These are phyloP conservation scores for Mortierella claussenii DNA, from an alignment of 192 early-diverging fungal species.

Conservation along the genomic window DNA sequence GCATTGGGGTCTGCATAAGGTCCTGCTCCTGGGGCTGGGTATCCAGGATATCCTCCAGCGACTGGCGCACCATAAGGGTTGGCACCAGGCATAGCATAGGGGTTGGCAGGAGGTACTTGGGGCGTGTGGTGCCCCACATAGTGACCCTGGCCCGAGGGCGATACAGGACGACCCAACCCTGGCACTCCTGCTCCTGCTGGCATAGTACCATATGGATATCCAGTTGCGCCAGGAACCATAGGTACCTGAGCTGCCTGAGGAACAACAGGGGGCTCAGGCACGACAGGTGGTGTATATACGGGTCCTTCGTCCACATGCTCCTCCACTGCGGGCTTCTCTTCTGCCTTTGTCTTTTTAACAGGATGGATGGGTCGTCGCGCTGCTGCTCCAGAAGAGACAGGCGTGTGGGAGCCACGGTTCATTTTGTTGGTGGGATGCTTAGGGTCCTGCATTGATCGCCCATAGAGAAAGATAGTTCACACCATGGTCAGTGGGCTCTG, in stretches of 20 bases:
- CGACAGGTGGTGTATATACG: slow-evolving; percentile 46
- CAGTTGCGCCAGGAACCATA: slow-evolving; percentile 23
- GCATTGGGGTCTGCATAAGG: slow-evolving; percentile 28
- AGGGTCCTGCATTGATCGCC: slow-evolving; percentile 35
- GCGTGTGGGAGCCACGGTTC: slow-evolving; percentile 13
- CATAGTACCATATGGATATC: slow-evolving; percentile 44
- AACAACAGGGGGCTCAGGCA: slow-evolving; percentile 18
- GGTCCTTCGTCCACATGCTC: slow-evolving; percentile 38
- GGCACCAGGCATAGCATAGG: slow-evolving; percentile 15
- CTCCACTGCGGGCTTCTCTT: slow-evolving; percentile 35
- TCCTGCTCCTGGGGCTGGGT: slow-evolving; percentile 21
- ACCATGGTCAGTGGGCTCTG: too few relatives aligned
- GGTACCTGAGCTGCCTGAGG: slow-evolving; percentile 20
- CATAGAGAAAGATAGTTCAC: too few relatives aligned
- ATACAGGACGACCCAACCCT: slow-evolving; percentile 11
- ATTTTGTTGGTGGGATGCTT: slow-evolving; percentile 33
- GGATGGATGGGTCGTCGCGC: slow-evolving; percentile 38
- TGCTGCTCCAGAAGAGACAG: slow-evolving; percentile 7
- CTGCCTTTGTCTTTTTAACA: slow-evolving; percentile 14
- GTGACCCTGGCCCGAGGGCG: slow-evolving; percentile 18
- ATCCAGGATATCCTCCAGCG: slow-evolving; percentile 24
- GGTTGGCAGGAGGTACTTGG: slow-evolving; percentile 25
- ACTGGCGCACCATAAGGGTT: slow-evolving; percentile 21
- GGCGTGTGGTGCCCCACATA: slow-evolving; percentile 41
- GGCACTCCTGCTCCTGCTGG: slow-evolving; percentile 13